phyloP scores from a whole-genome alignment of 805 yeast species.

The Metschnikowia noctiluminum region DNA sequence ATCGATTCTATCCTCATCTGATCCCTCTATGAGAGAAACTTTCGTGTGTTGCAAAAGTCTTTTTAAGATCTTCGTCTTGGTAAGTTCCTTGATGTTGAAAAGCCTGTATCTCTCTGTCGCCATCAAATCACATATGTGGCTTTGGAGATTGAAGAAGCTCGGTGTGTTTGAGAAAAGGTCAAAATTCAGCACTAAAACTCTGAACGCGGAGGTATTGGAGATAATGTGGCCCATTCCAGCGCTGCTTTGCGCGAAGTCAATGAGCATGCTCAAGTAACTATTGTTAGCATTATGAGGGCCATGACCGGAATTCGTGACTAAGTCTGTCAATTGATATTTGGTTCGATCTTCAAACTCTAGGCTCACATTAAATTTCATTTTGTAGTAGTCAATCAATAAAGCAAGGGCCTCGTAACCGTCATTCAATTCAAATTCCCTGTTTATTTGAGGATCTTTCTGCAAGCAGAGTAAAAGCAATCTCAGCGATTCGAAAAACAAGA shows the following conservation, averaged over 20 bases:
- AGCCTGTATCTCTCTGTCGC: conserved; percentile 48
- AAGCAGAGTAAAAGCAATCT: conserved; percentile 42
- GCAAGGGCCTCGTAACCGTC: conserved; percentile 61
- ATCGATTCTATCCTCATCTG: conserved; percentile 8
- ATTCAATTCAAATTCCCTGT: conserved; percentile 55
- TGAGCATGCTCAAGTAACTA: conserved; percentile 1
- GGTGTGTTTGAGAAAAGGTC: conserved; percentile 61
- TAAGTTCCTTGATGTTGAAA: conserved; percentile 52
- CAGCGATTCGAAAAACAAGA: conserved; percentile 32
- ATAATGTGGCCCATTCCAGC: conserved; percentile 28
- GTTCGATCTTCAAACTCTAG: conserved; percentile 1
- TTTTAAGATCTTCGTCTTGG: conserved; percentile 47
- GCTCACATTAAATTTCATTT: conserved; percentile 19
- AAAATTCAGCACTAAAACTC: conserved; percentile 46
- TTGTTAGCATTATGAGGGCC: not conserved
- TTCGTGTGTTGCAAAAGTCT: conserved; percentile 51
- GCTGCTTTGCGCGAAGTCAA: not conserved
- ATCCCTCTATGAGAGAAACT: conserved; percentile 15
- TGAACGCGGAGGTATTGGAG: conserved; percentile 53
- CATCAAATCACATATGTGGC: conserved; percentile 56
- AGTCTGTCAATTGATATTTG: not conserved
- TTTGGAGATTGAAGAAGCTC: conserved; percentile 51
- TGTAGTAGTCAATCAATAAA: conserved; percentile 49
- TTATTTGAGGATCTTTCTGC: conserved; percentile 46
- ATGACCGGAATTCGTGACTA: not conserved